phyloP scores from a whole-genome alignment of 306 rosid species.

The Dryas drummondii region DNA sequence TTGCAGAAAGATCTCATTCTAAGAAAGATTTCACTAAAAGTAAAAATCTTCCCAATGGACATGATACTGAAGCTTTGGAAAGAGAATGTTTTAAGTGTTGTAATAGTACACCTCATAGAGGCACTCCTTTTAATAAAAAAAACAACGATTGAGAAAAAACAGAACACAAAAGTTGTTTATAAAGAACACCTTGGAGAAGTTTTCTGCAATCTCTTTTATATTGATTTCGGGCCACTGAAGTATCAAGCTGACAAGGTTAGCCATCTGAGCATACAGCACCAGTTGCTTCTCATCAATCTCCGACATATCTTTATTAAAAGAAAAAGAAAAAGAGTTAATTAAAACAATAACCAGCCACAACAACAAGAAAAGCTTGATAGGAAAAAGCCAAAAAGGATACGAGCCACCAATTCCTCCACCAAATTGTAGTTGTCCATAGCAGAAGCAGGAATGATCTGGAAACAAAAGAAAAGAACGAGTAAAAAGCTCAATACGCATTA shows the following conservation, averaged over 20 bases:
- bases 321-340: slow-evolving; percentile 38
- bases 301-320: slow-evolving; percentile 57
- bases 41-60: slow-evolving; percentile 9
- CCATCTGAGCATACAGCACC: slow-evolving; percentile 89
- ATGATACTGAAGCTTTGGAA: neutral
- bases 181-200: slow-evolving; percentile 69
- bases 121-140: neutral
- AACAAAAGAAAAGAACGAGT: slow-evolving; percentile 12
- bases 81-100: neutral
- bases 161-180: neutral
- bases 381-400: slow-evolving; percentile 53
- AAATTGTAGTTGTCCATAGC: slow-evolving; percentile 68
- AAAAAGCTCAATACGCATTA: neutral
- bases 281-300: slow-evolving; percentile 68
- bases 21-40: neutral
- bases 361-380: slow-evolving; percentile 9
- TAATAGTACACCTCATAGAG: neutral
- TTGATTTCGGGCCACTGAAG: slow-evolving; percentile 70
- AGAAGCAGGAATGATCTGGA: slow-evolving; percentile 59
- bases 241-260: slow-evolving; percentile 75
- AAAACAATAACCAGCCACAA: slow-evolving; percentile 32
- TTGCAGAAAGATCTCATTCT: slow-evolving; percentile 24
- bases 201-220: slow-evolving; percentile 74
- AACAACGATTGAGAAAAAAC: neutral
- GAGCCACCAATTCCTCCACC: slow-evolving; percentile 82